Conservation (phyloP, 2,329 filamentous ascomycete genomes). For the Metarhizium sp. region DNA sequence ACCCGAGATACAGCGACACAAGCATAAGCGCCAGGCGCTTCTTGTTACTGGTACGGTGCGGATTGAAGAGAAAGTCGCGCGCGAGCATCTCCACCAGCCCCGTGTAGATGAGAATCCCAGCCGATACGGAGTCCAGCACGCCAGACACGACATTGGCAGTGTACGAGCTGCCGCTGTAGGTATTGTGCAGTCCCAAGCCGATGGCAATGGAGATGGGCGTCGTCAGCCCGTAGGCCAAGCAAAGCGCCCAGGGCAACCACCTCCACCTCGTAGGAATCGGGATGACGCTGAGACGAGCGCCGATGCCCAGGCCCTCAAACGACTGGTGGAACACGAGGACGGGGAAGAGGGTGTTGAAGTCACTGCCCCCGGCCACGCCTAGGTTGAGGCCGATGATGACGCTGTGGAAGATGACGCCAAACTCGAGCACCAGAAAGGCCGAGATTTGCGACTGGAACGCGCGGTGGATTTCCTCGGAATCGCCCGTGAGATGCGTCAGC, state of each 20-base stretch:
- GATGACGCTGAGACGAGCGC: constrained; percentile 48
- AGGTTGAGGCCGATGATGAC: constrained; percentile 55
- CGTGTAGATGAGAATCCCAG: constrained; percentile 81
- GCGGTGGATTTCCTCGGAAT: constrained; percentile 7
- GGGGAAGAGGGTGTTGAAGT: constrained; percentile 48
- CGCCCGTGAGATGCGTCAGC: constrained; percentile 10
- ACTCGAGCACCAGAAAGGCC: constrained; percentile 43
- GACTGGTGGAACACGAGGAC: constrained; percentile 56
- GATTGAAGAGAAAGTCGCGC: constrained; percentile 77
- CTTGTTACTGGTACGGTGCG: constrained; percentile 54
- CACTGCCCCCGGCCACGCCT: constrained; percentile 41
- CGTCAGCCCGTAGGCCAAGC: constrained; percentile 37
- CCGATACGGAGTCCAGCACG: constrained; percentile 73
- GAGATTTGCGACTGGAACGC: constrained; percentile 29
- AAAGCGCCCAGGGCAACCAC: constrained; percentile 40
- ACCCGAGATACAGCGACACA: constrained; percentile 55
- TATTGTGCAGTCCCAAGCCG: constrained; percentile 33
- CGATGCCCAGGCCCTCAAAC: constrained; percentile 55
- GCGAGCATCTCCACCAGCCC: constrained; percentile 79
- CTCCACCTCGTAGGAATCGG: constrained; percentile 31
- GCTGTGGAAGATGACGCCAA: constrained; percentile 54
- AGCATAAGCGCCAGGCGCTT: constrained; percentile 44
- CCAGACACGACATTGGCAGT: constrained; percentile 60
- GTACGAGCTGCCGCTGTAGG: constrained; percentile 13
- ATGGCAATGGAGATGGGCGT: constrained; percentile 42